Evolutionary conservation across 2,329 filamentous ascomycete genomes (phyloP).

Genomic region (Claviceps africana): DNA sequence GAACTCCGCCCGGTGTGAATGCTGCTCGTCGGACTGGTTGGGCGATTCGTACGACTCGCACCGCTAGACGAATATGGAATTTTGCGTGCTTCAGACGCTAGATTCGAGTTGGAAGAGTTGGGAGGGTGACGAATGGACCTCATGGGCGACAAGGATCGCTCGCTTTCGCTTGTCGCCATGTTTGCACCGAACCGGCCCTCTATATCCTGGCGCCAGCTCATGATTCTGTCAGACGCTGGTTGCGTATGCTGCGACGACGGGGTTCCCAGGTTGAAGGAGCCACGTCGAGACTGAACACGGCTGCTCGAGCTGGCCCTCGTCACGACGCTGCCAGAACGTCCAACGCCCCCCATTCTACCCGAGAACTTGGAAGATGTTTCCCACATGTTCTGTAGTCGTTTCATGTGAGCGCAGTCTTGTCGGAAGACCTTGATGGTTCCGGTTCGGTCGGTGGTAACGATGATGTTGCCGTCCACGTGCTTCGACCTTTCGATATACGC

Average conservation of each 20-base stretch:
- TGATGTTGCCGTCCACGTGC: constrained; percentile 74
- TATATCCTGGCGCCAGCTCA: constrained; percentile 69
- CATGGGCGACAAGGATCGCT: constrained; percentile 41
- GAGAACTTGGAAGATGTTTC: constrained; percentile 68
- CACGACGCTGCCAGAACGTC: constrained; percentile 40
- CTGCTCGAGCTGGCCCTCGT: constrained; percentile 38
- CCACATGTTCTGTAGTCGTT: constrained; percentile 64
- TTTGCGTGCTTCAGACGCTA: constrained; percentile 32
- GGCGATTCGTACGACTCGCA: constrained; percentile 10
- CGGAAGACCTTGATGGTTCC: constrained; percentile 89
- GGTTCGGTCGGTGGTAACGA: constrained; percentile 78
- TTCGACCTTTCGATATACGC: constrained; percentile 62
- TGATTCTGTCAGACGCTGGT: constrained; percentile 55
- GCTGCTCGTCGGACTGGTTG: constrained; percentile 27
- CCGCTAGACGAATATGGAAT: constrained; percentile 25
- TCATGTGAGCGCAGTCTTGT: constrained; percentile 78
- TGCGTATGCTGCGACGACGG: constrained; percentile 16
- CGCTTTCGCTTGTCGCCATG: constrained; percentile 29
- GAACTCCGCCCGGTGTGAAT: constrained; percentile 15
- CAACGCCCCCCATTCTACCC: constrained; percentile 44
- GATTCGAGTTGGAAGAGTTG: constrained; percentile 22
- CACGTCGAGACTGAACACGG: constrained; percentile 35
- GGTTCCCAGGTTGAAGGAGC: constrained; percentile 32
- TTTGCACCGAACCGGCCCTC: constrained; percentile 28
- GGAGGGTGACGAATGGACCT: constrained; percentile 27